Base-by-base conservation (phyloP, 2,329 filamentous ascomycete species). In the Leptoxyphium fumago region DNA sequence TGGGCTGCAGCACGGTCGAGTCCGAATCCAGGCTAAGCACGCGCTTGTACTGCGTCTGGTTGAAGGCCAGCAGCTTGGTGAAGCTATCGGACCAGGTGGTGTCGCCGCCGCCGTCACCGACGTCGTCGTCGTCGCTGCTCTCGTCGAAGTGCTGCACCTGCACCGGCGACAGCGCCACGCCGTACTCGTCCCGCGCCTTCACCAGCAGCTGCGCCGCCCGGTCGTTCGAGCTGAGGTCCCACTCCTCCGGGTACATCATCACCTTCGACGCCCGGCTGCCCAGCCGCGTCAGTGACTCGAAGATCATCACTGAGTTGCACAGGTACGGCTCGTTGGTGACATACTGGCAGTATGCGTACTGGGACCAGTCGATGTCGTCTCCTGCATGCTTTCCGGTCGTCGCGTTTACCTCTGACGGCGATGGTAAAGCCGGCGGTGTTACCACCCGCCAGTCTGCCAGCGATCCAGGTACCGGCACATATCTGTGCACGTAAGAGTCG, bases 21-120 rank as follows among this genome's bases (percentile, higher is more conserved):
- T 84, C 80, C 5, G 77, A 79, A 55, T 84, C 74, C 38, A 77
- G 60, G 39, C 70, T 66, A 30, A 77, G 64, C 21, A 77, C 64
- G 39, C 74, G 69, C 15, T 69, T 61, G 56, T 82, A 83, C 43
- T 76, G 67, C 0, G 74, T 75, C 44, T 80, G 74, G 48, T 77
- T 78, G 55, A 82, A 83, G 2, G 78, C 76, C 30, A 81, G 69
- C 28, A 83, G 69, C 55, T 84, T 84, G 17, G 77, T 78, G 51
- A 77, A 78, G 2, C 74, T 77, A 29, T 74, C 71, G 43, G 75
- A 72, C 78, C 77, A 82, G 1, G 75, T 76, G 18, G 32, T 18
- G 18, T 50, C 40, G 48, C 47, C 43, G 14, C 62, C 67, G 50
- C 59, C 50, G 26, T 53, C 55, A 41, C 56, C 50, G 38, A 60